Evolutionary conservation across 306 rosid genomes (phyloP), one percentile per base, ranked within the genome.

Genomic region (Oxytropis ochrocephala): DNA sequence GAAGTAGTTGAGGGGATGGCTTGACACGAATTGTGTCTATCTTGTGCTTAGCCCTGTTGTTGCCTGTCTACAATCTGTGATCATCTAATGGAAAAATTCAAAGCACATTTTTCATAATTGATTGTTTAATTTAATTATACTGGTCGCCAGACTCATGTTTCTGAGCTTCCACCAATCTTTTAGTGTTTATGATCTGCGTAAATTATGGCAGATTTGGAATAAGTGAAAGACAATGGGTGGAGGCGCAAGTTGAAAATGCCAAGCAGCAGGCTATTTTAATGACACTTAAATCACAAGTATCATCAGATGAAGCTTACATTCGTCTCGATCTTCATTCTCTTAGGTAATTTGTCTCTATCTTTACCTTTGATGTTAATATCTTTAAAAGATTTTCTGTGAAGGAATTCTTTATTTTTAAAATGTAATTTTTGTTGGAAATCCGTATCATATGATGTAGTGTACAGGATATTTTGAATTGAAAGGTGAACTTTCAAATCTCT

Each of bases 181-280:
- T 33, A 44, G 21, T 52, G 74, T 35, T 51, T 48, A 67, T 67
- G 38, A 54, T 72, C 48, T 77, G 35, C 17, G 47, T 30, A 29
- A 74, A 67, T 69, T 71, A 29, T 82, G 61, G 47, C 85, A 94
- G 99, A 81, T 94, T 94, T 84, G 99, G 99, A 84, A 85, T 91
- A 62, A 94, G 99, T 84, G 99, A 94, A 84, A 85, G 94, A 73
- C 99, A 94, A 62, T 94, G 99, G 99, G 99, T 94, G 46, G 99
- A 91, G 82, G 96, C 97, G 11, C 98, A 94, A 82, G 99, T 94
- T 76, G 95, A 94, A 80, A 94, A 91, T 77, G 92, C 97, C 69
- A 91, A 85, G 82, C 97, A 94, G 73, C 97, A 94, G 82, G 97
- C 99, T 29, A 85, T 91, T 81, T 76, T 94, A 75, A 68, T 69